Base-by-base conservation (phyloP, 2,329 filamentous ascomycete genomes). In the Nemania sp. region DNA sequence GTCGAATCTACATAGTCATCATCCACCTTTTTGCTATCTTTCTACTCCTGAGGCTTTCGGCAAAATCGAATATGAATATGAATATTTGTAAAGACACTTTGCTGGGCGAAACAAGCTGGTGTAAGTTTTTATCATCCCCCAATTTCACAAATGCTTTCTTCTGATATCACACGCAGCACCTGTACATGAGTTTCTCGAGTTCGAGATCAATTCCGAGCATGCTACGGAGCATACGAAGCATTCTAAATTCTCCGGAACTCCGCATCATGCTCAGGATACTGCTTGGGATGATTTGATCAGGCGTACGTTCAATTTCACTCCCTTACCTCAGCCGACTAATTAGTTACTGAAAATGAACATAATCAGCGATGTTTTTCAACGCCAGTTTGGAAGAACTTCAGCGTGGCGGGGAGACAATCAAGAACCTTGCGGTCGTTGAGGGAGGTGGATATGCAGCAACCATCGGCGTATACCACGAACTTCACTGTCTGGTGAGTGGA, bases 381-480 rank as follows among this genome's bases (percentile, higher is more conserved):
- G 57, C 50, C n/a, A 60, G 25, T n/a, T 6, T 21, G 1, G 60
- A 65, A 47, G 63, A 65, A 12, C 43, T 65, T 9, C 6, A 34
- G 5, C 39, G 50, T 15, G 57, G 25, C 10, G 63, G 60, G 2
- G 56, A 57, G 40, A 4, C 25, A 1, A 15, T 58, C 12, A 18
- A 63, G 1, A 59, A 57, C 10, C 11, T 57, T 11, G 51, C 57
- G 2, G 35, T 21, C 5, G n/a, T 65, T 0, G 25, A 21, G 11
- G 54, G 34, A 11, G 63, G 63, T 21, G 63, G 63, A 15, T 65
- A 54, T 20, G 47, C 29, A 5, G 63, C 60, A 11, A 60, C 52
- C 12, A 53, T 65, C n/a, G 60, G 63, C 11, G 63, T 39, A 20
- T 65, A 63, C 18, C 63, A 65, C 25, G 62, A 65, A 13, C 63